These are phyloP conservation scores for Diaporthe citri DNA, from an alignment of 2,329 filamentous ascomycete species.

Conservation along the genomic window DNA sequence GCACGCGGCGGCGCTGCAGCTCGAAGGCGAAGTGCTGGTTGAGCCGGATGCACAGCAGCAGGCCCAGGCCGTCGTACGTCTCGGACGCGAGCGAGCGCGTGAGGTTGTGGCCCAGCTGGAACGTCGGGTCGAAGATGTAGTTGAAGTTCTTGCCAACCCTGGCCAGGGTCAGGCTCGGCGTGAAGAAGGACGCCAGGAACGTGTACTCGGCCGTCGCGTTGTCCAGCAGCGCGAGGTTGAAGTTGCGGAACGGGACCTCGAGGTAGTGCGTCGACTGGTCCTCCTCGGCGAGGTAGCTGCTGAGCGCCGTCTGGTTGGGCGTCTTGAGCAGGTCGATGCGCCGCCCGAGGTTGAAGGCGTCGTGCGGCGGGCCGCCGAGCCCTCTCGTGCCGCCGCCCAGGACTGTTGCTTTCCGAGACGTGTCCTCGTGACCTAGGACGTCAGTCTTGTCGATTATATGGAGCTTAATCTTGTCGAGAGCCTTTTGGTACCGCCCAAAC, in stretches of 20 bases:
- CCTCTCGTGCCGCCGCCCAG: slow-evolving; percentile 61
- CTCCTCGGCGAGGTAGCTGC: slow-evolving; percentile 92
- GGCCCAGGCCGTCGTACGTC: slow-evolving; percentile 85
- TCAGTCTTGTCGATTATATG: slow-evolving; percentile 87
- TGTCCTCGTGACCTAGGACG: slow-evolving; percentile 83
- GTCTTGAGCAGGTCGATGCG: slow-evolving; percentile 85
- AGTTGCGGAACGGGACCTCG: slow-evolving; percentile 91
- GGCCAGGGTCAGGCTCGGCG: slow-evolving; percentile 79
- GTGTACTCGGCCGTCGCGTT: slow-evolving; percentile 96
- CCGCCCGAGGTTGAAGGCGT: slow-evolving; percentile 90
- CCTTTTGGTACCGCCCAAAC: slow-evolving; percentile 87
- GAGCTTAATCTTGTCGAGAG: slow-evolving; percentile 86
- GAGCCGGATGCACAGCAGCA: slow-evolving; percentile 90
- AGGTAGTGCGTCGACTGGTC: slow-evolving; percentile 88
- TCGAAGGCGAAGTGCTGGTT: slow-evolving; percentile 97
- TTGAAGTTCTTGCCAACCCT: slow-evolving; percentile 85
- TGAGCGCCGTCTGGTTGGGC: slow-evolving; percentile 79
- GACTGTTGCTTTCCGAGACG: slow-evolving; percentile 72
- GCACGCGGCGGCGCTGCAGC: slow-evolving; percentile 90
- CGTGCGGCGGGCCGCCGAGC: slow-evolving; percentile 73
- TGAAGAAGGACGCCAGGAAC: slow-evolving; percentile 92
- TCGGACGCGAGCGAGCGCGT: slow-evolving; percentile 82
- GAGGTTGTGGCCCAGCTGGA: slow-evolving; percentile 82
- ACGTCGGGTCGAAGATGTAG: slow-evolving; percentile 90
- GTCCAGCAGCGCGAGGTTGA: slow-evolving; percentile 93